Base-by-base conservation (phyloP, 345 rosid species). In the Alliaria petiolata region DNA sequence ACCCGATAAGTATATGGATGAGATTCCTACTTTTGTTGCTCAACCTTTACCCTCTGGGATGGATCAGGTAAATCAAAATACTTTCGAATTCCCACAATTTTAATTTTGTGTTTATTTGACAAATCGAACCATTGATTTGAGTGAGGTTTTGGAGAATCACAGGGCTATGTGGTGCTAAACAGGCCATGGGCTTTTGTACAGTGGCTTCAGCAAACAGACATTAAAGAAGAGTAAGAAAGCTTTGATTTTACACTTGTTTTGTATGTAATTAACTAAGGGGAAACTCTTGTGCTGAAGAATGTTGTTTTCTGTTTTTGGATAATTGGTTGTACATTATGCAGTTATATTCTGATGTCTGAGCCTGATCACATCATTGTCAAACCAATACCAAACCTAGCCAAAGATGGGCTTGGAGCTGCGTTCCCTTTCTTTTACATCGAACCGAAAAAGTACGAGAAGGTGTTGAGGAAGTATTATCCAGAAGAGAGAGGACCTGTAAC, bases 161-260 rank as follows among this genome's bases (percentile, higher is more conserved):
- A 95, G 98, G 99, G 99, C 43, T 95, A 92, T 81, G 81, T 95
- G 42, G 99, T 95, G 39, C 85, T 90, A 40, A 95, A 95, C 80
- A 85, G 98, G 76, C 99, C 99, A 5, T 88, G 98, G 99, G 98
- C 99, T 17, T 95, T 92, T 81, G 98, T 90, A 51, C 99, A 95
- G 65, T 95, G 99, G 99, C 98, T 95, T 74, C 82, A 82, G 69
- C 82, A 92, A 64, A 85, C 93, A 12, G 83, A 89, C 69, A 91
- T 91, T 39, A 82, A 91, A 80, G 97, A 95, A 85, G 99, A 95
- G 98, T 93, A 84, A 19, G 87, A 54, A 61, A 17, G 25, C 5
- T 63, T 58, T 43, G 26, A 8, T 11, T 66, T 50, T 52, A n/a
- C 30, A 9, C 12, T 56, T 39, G 12, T 19, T 42, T 30, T 17